Conservation (phyloP, 768 basidiomycete genomes). For the Hygrophoropsis aurantiaca region DNA sequence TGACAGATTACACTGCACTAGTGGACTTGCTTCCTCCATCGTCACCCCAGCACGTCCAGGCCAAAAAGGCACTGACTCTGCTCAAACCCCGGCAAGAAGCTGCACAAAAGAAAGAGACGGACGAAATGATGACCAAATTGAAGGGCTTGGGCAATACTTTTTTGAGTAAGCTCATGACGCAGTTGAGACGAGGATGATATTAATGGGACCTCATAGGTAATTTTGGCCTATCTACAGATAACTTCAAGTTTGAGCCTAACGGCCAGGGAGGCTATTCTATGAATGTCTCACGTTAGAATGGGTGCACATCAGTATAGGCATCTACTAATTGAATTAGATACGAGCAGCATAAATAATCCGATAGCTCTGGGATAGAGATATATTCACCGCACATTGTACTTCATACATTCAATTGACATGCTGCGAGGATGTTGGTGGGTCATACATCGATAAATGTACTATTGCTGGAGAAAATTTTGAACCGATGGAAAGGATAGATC, state of each 20-base stretch:
- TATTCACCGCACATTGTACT: too few species aligned
- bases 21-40: conserved; percentile 58
- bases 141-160: conserved; percentile 91
- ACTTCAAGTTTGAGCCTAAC: conserved; percentile 95
- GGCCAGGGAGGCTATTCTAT: conserved; percentile 95
- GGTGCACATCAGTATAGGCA: neutral
- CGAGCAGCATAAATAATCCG: too few species aligned
- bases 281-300: conserved; percentile 65
- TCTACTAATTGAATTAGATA: too few species aligned
- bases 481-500: conserved; percentile 30
- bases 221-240: conserved; percentile 93
- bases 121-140: conserved; percentile 89
- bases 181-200: neutral
- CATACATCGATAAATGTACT: conserved; percentile 19
- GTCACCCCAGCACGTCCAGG: conserved; percentile 48
- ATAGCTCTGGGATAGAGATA: too few species aligned
- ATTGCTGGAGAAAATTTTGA: conserved; percentile 21
- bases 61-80: conserved; percentile 46
- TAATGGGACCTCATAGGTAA: conserved; percentile 52
- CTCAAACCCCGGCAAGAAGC: conserved; percentile 71
- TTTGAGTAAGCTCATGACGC: conserved; percentile 53
- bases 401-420: too few species aligned
- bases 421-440: conserved; percentile 2
- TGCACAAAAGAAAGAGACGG: conserved; percentile 83
- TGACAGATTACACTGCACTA: conserved; percentile 76